A percentile compares a stretch with the other conserved stretches of the same genome.
These are phyloP conservation scores for Melastoma malabathricum DNA, from an alignment of 345 rosid species.

Conservation along the genomic window DNA sequence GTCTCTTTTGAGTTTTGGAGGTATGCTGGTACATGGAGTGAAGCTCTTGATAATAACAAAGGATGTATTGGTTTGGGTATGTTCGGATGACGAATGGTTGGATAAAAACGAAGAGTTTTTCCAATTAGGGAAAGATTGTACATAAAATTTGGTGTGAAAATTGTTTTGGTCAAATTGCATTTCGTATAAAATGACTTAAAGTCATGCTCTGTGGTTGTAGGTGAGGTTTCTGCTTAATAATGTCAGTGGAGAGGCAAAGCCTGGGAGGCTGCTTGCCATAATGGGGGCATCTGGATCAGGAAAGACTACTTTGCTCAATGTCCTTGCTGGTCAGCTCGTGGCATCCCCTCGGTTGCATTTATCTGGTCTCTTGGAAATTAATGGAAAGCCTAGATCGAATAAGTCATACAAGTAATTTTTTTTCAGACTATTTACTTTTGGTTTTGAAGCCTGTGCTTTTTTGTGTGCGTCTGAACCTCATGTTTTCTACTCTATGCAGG, in stretches of 20 bases:
- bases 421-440: background rate
- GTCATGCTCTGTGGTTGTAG: constrained; percentile 13
- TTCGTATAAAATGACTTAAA: no score
- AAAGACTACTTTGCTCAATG: constrained; percentile 84
- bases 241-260: constrained; percentile 85
- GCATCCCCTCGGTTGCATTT: constrained; percentile 55
- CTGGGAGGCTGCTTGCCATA: constrained; percentile 80
- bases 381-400: constrained; percentile 53
- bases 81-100: no score
- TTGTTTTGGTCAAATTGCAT: no score
- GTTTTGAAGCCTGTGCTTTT: no score
- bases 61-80: no score
- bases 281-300: constrained; percentile 99
- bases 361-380: constrained; percentile 87
- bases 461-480: background rate
- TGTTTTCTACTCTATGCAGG: constrained; percentile 23
- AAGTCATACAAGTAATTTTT: constrained; percentile 52
- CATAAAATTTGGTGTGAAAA: no score
- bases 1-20: no score
- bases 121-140: no score
- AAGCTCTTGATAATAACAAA: no score
- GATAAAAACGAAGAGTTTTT: no score
- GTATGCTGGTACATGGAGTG: no score
- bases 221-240: constrained; percentile 73
- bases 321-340: constrained; percentile 69